Evolutionary conservation across 768 basidiomycete genomes (phyloP).

Genomic region (Pholiota microspora): DNA sequence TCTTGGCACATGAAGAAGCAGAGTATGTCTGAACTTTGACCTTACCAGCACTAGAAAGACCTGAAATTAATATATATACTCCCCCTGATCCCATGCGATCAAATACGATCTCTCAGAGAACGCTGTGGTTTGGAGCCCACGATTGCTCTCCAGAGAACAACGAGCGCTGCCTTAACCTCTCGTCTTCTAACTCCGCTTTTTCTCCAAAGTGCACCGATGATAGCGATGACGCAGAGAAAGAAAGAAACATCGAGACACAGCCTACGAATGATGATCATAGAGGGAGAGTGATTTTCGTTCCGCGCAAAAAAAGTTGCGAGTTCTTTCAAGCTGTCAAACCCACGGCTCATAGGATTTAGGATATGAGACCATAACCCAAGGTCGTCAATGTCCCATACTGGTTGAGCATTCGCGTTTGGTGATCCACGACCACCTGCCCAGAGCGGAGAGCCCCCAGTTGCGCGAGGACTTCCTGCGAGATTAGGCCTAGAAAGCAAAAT

Average conservation of each 20-base stretch:
- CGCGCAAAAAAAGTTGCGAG: conserved; percentile 57
- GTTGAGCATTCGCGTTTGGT: conserved; percentile 32
- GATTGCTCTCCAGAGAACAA: conserved; percentile 69
- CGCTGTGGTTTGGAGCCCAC: conserved; percentile 49
- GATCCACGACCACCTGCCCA: conserved; percentile 39
- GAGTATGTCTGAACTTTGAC: too few species aligned
- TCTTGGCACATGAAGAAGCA: too few species aligned
- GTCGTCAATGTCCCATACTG: conserved; percentile 73
- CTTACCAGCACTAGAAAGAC: too few species aligned
- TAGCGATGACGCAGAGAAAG: conserved; percentile 58
- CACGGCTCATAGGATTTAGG: conserved; percentile 59
- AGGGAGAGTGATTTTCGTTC: conserved; percentile 61
- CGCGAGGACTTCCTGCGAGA: conserved; percentile 34
- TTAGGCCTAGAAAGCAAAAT: conserved; percentile 39
- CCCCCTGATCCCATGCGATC: conserved; percentile 8
- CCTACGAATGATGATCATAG: conserved; percentile 65
- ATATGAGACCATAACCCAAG: conserved; percentile 82
- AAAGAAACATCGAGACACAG: conserved; percentile 80
- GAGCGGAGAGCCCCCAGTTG: conserved; percentile 36
- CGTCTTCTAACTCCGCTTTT: conserved; percentile 65
- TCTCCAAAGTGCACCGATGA: conserved; percentile 60
- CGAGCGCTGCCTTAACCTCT: conserved; percentile 66
- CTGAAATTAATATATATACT: too few species aligned
- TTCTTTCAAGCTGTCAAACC: conserved; percentile 45
- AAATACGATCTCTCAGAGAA: conserved; percentile 50